These are phyloP conservation scores for Trichosanthes cucumerina DNA, from an alignment of 306 rosid genomes.

Conservation along the genomic window DNA sequence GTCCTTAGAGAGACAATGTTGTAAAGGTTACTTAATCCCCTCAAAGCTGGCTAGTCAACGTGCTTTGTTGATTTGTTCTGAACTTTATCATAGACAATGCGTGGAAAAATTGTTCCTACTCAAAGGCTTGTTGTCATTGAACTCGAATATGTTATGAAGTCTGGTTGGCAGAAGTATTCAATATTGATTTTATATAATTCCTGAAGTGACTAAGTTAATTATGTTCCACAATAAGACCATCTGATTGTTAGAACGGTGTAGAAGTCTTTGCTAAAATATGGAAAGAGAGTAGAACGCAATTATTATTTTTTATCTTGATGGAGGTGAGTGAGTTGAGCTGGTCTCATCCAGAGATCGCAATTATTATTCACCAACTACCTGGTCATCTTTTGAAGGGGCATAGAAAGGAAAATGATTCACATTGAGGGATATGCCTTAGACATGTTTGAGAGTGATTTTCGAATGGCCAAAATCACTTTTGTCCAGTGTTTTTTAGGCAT, in stretches of 20 bases:
- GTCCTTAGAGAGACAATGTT: not conserved
- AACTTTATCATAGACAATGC: not conserved
- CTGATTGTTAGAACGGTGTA: not conserved
- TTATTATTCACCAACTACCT: not conserved
- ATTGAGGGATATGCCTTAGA: not conserved
- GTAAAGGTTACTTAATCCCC: not conserved
- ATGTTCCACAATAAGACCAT: not conserved
- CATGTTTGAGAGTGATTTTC: too few species aligned
- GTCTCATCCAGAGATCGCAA: too few species aligned
- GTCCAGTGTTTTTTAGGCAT: too few species aligned
- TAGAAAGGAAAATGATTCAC: too few species aligned
- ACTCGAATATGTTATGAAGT: not conserved
- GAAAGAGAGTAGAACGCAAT: not conserved
- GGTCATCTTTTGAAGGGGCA: not conserved
- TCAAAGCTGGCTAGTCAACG: not conserved
- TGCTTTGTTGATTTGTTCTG: not conserved
- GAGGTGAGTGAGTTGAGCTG: not conserved
- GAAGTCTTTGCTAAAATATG: not conserved
- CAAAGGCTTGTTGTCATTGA: not conserved
- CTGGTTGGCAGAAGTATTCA: not conserved
- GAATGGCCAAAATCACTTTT: too few species aligned
- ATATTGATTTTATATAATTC: not conserved
- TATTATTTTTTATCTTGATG: not conserved
- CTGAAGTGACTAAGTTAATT: not conserved
- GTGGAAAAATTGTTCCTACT: not conserved